Evolutionary conservation across 2,329 filamentous ascomycete genomes (phyloP).

Genomic region (Periconia sp.): DNA sequence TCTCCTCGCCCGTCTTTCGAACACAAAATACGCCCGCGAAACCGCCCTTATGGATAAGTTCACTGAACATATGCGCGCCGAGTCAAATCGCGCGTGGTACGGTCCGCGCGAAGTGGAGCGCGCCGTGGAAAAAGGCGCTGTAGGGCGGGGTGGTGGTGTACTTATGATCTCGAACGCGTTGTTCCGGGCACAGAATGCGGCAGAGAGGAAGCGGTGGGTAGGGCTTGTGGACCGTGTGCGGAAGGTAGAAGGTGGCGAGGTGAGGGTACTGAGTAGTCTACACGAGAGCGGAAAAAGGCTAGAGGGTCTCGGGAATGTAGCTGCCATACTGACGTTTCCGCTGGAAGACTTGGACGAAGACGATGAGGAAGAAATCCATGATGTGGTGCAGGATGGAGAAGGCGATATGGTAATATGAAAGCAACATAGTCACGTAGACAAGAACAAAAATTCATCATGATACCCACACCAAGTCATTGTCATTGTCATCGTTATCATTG

Average conservation of each 20-base stretch:
- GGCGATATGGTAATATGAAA: slow-evolving; percentile 36
- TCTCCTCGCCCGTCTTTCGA: slow-evolving; percentile 76
- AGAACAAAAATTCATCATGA: no score
- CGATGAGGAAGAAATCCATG: slow-evolving; percentile 45
- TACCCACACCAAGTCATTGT: slow-evolving; percentile 2
- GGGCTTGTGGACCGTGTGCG: slow-evolving; percentile 86
- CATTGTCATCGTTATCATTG: no score
- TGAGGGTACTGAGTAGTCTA: slow-evolving; percentile 86
- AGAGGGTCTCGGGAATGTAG: slow-evolving; percentile 83
- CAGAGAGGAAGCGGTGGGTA: slow-evolving; percentile 80
- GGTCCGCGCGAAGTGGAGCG: slow-evolving; percentile 80
- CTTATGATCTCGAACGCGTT: slow-evolving; percentile 86
- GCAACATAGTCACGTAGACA: no score
- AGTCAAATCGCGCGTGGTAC: slow-evolving; percentile 91
- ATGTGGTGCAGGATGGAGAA: slow-evolving; percentile 17
- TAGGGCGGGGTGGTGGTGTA: slow-evolving; percentile 83
- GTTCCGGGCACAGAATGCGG: slow-evolving; percentile 83
- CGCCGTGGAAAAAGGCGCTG: slow-evolving; percentile 85
- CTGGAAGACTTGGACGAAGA: slow-evolving; percentile 78
- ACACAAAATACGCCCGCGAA: slow-evolving; percentile 88
- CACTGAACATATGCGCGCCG: slow-evolving; percentile 75
- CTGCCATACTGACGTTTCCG: slow-evolving; percentile 89
- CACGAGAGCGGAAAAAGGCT: slow-evolving; percentile 91
- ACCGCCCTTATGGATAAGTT: slow-evolving; percentile 86
- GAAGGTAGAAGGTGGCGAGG: slow-evolving; percentile 80